A percentile compares a stretch with the other conserved stretches of the same genome.
These are phyloP conservation scores for Aspergillus taichungensis DNA, from an alignment of 495 filamentous ascomycete genomes.

Conservation along the genomic window DNA sequence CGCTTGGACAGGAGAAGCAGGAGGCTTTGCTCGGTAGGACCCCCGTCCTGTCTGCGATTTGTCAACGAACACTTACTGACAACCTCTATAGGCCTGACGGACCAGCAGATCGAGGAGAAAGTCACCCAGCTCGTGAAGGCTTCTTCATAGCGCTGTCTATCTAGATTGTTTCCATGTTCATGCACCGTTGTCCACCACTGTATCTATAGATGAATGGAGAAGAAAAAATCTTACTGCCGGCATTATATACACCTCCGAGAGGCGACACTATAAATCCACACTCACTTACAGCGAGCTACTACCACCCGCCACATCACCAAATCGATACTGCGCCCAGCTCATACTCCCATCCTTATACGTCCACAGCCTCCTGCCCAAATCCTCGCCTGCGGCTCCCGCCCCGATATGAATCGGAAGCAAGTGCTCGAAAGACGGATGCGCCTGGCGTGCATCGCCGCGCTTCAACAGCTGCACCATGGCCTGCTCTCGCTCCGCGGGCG, in stretches of 20 bases:
- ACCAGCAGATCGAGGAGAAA: constrained; percentile 86
- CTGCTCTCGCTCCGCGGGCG: constrained; percentile 46
- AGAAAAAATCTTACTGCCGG: not conserved
- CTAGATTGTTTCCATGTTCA: constrained; percentile 19
- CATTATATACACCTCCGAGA: not conserved
- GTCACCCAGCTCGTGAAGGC: constrained; percentile 74
- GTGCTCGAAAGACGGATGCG: constrained; percentile 77
- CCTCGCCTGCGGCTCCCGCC: constrained; percentile 59
- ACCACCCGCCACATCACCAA: constrained; percentile 47
- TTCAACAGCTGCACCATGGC: constrained; percentile 52
- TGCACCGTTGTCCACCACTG: constrained; percentile 25
- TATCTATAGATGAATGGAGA: constrained; percentile 39
- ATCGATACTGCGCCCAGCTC: constrained; percentile 70
- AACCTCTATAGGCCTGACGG: constrained; percentile 58
- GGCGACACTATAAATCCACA: not conserved
- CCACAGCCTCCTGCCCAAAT: constrained; percentile 54
- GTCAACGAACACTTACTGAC: constrained; percentile 8
- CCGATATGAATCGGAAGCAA: constrained; percentile 69
- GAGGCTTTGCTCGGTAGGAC: constrained; percentile 65
- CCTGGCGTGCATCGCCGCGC: constrained; percentile 59
- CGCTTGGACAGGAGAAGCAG: constrained; percentile 81
- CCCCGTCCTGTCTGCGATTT: not conserved
- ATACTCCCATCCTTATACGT: constrained; percentile 57
- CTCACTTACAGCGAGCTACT: constrained; percentile 18
- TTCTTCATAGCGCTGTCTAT: constrained; percentile 24